A percentile compares a stretch with the other conserved stretches of the same genome.
Evolutionary conservation across 345 rosid species (phyloP).

Genomic region (Conringia planisiliqua): DNA sequence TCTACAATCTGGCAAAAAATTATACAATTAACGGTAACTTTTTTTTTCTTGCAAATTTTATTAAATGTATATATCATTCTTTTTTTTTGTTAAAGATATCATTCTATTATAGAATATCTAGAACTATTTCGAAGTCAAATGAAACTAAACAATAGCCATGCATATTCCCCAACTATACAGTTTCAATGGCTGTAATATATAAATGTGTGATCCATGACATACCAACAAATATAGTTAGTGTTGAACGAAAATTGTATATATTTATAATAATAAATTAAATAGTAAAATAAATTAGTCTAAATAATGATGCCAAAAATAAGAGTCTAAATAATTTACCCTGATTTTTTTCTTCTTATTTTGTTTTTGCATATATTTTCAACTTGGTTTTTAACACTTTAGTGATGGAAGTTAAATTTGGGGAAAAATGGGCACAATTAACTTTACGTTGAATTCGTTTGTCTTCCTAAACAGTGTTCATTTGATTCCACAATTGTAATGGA

Average conservation of each 20-base stretch:
- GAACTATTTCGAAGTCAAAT: not conserved
- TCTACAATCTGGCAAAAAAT: too few relatives aligned
- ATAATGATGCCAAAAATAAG: not conserved
- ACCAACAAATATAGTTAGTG: not conserved
- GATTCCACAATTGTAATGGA: constrained; percentile 19
- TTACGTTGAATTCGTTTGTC: not conserved
- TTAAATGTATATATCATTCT: too few relatives aligned
- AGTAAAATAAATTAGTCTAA: not conserved
- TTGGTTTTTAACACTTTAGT: not conserved
- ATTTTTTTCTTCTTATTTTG: not conserved
- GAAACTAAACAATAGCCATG: not conserved
- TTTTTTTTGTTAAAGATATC: not conserved
- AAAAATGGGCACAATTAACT: not conserved
- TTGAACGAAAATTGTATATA: not conserved
- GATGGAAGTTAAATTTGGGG: not conserved
- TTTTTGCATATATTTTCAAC: not conserved
- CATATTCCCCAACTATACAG: not conserved
- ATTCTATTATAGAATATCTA: not conserved
- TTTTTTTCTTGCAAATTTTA: too few relatives aligned
- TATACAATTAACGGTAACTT: too few relatives aligned
- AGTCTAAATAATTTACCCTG: not conserved
- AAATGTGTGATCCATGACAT: not conserved
- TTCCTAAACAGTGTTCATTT: constrained; percentile 6
- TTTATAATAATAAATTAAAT: not conserved
- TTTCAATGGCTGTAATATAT: not conserved